Conservation (phyloP, 768 basidiomycete genomes). For the Boletus patriciae region DNA sequence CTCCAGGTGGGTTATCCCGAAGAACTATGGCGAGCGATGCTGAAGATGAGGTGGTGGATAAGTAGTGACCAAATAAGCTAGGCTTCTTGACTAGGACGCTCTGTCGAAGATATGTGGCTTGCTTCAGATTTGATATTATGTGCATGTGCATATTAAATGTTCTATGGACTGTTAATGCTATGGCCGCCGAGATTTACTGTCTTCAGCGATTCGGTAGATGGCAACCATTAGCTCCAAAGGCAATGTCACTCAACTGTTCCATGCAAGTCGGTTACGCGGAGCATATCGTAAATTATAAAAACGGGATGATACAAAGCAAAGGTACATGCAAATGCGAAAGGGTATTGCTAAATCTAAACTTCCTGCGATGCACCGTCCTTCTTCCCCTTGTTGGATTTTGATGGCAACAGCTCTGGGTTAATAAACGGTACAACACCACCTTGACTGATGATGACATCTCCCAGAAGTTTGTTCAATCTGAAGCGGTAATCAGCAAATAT, state of each 20-base stretch:
- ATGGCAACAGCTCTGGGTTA: slow-evolving; percentile 47
- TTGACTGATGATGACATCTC: slow-evolving; percentile 67
- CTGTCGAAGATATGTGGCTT: background rate
- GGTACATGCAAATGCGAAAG: slow-evolving; percentile 3
- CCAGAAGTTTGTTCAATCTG: slow-evolving; percentile 58
- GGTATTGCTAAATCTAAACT: slow-evolving; percentile 35
- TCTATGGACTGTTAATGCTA: background rate
- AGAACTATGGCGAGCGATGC: slow-evolving; percentile 84
- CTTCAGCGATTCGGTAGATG: background rate
- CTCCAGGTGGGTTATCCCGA: slow-evolving; percentile 55
- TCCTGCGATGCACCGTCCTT: slow-evolving; percentile 52
- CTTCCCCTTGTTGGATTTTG: slow-evolving; percentile 48
- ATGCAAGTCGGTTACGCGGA: slow-evolving; percentile 19
- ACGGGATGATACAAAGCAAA: slow-evolving; percentile 26
- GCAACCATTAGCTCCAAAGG: background rate
- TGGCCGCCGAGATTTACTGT: background rate
- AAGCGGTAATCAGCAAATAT: background rate
- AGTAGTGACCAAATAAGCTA: slow-evolving; percentile 10
- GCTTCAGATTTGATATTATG: background rate
- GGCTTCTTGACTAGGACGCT: background rate
- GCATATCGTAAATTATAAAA: slow-evolving; percentile 33
- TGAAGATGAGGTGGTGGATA: slow-evolving; percentile 65
- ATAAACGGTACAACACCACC: slow-evolving; percentile 77
- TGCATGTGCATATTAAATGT: background rate
- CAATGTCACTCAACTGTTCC: background rate